phyloP scores from a whole-genome alignment of 768 basidiomycete species.

The Hypsizygus marmoreus region DNA sequence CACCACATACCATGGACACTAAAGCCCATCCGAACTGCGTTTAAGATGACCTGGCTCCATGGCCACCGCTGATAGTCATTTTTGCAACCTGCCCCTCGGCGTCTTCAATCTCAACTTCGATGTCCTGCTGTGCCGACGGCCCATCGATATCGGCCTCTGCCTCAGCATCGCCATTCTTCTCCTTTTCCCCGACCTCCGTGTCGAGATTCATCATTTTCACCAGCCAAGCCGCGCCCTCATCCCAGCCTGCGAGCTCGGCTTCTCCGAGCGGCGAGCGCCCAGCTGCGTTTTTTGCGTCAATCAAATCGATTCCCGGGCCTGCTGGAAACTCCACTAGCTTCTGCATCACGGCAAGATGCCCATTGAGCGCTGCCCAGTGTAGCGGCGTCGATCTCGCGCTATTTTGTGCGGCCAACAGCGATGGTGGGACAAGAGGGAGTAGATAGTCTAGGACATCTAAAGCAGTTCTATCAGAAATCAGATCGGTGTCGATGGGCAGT shows the following conservation, averaged over 20 bases:
- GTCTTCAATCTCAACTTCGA: conserved; percentile 73
- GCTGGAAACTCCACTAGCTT: conserved; percentile 55
- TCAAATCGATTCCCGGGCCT: conserved; percentile 67
- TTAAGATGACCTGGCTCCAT: conserved; percentile 7
- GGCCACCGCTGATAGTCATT: conserved; percentile 53
- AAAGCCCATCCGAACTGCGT: neutral
- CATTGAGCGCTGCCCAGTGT: conserved; percentile 91
- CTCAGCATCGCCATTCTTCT: conserved; percentile 33
- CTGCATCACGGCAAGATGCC: conserved; percentile 65
- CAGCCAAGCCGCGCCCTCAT: conserved; percentile 83
- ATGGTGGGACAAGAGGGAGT: conserved; percentile 57
- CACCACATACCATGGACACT: neutral
- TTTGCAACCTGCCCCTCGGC: conserved; percentile 69
- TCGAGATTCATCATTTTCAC: conserved; percentile 81
- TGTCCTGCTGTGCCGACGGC: conserved; percentile 41
- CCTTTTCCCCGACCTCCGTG: conserved; percentile 37
- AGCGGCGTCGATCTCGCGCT: conserved; percentile 77
- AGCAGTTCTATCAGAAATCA: conserved; percentile 47
- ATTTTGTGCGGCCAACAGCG: conserved; percentile 66
- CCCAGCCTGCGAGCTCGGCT: conserved; percentile 78
- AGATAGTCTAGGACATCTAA: conserved; percentile 79
- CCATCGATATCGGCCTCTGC: conserved; percentile 37
- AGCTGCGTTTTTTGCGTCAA: conserved; percentile 74
- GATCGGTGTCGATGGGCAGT: conserved; percentile 20
- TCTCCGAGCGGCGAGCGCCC: conserved; percentile 80